Evolutionary conservation across 441 rosid genomes (phyloP).

Genomic region (Geranium incanum): DNA sequence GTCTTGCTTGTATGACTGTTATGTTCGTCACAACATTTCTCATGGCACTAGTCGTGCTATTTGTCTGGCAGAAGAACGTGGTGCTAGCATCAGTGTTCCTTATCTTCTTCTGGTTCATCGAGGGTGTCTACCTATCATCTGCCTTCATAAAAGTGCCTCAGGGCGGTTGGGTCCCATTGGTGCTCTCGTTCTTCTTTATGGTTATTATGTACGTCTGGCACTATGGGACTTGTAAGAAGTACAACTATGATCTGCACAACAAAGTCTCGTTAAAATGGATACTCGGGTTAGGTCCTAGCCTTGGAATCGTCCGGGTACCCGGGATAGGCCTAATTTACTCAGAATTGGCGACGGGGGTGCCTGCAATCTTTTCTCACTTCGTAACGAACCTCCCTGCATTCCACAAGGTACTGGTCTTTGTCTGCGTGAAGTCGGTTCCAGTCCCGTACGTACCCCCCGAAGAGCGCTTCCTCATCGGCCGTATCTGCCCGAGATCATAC

Average conservation of each 20-base stretch:
- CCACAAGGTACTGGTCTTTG: constrained; percentile 78
- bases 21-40: constrained; percentile 84
- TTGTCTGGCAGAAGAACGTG: constrained; percentile 63
- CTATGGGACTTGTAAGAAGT: constrained; percentile 79
- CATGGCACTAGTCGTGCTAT: constrained; percentile 75
- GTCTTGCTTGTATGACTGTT: constrained; percentile 77
- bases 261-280: constrained; percentile 87
- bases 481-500: constrained; percentile 81
- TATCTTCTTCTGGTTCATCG: constrained; percentile 58
- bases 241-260: constrained; percentile 83
- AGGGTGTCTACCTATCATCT: constrained; percentile 80
- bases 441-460: constrained; percentile 79
- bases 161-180: constrained; percentile 91
- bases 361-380: constrained; percentile 88
- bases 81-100: constrained; percentile 54
- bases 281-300: constrained; percentile 86
- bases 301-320: constrained; percentile 88
- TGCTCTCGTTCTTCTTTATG: constrained; percentile 59
- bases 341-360: constrained; percentile 84
- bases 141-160: constrained; percentile 68
- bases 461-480: constrained; percentile 90
- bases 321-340: constrained; percentile 91
- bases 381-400: constrained; percentile 92
- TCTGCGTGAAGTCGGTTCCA: constrained; percentile 90
- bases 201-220: constrained; percentile 81